phyloP scores from a whole-genome alignment of 345 rosid genomes.

The Eucalyptus erythrocorys region DNA sequence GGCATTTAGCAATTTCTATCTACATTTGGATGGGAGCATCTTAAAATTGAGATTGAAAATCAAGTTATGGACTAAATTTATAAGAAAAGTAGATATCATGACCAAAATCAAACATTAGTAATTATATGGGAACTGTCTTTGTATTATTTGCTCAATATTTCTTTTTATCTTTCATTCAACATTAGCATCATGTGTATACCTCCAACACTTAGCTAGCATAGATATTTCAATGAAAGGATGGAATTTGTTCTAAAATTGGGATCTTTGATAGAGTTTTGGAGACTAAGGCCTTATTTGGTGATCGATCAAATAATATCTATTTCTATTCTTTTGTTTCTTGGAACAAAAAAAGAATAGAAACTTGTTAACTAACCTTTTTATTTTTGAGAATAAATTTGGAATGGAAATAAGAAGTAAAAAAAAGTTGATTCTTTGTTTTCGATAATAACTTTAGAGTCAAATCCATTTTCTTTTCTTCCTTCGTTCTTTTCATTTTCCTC shows the following conservation, averaged over 20 bases:
- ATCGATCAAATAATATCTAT: no score
- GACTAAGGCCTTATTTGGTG: background rate
- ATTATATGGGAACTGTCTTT: background rate
- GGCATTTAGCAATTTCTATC: no score
- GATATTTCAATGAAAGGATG: background rate
- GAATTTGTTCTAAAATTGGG: background rate
- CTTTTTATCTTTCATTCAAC: background rate
- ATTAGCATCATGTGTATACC: no score
- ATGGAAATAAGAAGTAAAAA: no score
- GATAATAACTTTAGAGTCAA: no score
- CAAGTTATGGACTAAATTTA: background rate
- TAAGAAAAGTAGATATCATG: accelerated
- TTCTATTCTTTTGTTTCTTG: no score
- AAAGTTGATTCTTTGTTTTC: no score
- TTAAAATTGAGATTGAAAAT: background rate
- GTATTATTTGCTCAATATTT: background rate
- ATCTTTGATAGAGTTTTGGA: background rate
- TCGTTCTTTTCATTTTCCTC: no score
- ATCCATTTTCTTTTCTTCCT: no score
- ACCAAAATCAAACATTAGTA: background rate
- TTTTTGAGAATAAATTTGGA: no score
- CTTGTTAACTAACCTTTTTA: no score
- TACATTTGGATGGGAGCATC: background rate
- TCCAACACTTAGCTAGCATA: background rate
- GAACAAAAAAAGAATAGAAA: no score